Conservation (phyloP, 73 alveolate genomes). For the Tetrahymena malaccensis region DNA sequence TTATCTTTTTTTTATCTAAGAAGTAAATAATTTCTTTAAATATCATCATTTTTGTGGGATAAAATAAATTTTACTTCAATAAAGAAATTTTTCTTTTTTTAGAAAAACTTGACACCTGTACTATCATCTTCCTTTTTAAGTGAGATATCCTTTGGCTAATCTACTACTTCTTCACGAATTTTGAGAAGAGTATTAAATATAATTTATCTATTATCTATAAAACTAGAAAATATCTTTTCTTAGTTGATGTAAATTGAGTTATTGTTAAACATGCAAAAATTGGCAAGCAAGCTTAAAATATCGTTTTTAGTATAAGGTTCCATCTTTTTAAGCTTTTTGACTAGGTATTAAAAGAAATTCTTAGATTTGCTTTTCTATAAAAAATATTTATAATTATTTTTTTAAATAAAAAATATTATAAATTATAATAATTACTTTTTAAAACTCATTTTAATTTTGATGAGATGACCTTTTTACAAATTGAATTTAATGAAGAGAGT, state of each 20-base stretch:
- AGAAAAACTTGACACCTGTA: not conserved
- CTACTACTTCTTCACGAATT: not conserved
- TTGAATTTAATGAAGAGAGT: constrained; percentile 5
- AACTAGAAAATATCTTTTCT: constrained; percentile 23
- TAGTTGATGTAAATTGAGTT: constrained; percentile 24
- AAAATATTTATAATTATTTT: not conserved
- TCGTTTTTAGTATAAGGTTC: constrained; percentile 27
- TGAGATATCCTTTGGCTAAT: not conserved
- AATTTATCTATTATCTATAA: constrained; percentile 23
- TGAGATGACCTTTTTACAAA: not conserved
- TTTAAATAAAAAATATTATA: not conserved
- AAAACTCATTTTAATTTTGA: not conserved
- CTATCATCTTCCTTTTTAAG: not conserved
- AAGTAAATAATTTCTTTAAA: not conserved
- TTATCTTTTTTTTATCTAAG: not conserved
- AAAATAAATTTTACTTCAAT: not conserved
- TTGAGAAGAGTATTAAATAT: not conserved
- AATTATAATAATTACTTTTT: not conserved
- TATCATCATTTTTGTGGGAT: not conserved
- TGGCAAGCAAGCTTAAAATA: not conserved
- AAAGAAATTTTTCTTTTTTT: not conserved
- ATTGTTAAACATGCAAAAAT: not conserved
- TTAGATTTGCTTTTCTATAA: not conserved
- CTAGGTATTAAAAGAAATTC: constrained; percentile 15
- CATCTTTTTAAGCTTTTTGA: constrained; percentile 12